These are phyloP conservation scores for Corchorus olitorius DNA, from an alignment of 345 rosid genomes.

Conservation along the genomic window DNA sequence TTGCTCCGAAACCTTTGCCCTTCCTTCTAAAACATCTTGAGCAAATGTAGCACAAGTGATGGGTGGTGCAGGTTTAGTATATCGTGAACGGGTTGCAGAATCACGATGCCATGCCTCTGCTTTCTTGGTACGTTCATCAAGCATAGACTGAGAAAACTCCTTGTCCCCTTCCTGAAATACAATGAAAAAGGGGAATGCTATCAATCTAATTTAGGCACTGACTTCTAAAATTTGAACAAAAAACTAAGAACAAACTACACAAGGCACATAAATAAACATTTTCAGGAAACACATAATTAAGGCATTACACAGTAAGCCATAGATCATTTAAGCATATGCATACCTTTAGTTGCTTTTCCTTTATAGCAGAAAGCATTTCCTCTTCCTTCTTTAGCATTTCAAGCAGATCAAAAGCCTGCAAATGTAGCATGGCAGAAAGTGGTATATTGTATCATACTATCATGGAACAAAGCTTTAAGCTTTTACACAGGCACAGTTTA, in stretches of 20 bases:
- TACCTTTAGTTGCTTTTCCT: constrained; percentile 77
- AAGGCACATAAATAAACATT: not conserved
- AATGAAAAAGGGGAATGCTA: not conserved
- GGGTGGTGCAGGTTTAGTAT: constrained; percentile 73
- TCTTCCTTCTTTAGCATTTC: constrained; percentile 91
- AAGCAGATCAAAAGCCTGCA: constrained; percentile 79
- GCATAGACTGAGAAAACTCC: constrained; percentile 67
- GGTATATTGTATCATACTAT: constrained; percentile 8
- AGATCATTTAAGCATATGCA: constrained; percentile 1
- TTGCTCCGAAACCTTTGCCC: constrained; percentile 71
- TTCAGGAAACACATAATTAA: constrained; percentile 11
- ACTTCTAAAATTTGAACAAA: not conserved
- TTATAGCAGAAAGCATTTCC: constrained; percentile 83
- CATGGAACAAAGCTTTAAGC: not conserved
- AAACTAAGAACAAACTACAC: not conserved
- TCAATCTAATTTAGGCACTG: not conserved
- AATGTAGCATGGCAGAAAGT: constrained; percentile 18
- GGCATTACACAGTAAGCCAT: not conserved
- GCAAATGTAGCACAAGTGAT: constrained; percentile 98
- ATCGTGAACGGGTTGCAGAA: constrained; percentile 64
- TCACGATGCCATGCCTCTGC: constrained; percentile 93
- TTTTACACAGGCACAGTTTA: constrained; percentile 1
- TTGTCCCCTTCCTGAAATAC: constrained; percentile 63
- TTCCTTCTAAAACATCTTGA: constrained; percentile 94
- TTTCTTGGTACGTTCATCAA: constrained; percentile 71